Percentiles rank a stretch among this genome's conserved stretches.
Conservation (phyloP, 208 protist species). For the Trypanosoma platydactyli region DNA sequence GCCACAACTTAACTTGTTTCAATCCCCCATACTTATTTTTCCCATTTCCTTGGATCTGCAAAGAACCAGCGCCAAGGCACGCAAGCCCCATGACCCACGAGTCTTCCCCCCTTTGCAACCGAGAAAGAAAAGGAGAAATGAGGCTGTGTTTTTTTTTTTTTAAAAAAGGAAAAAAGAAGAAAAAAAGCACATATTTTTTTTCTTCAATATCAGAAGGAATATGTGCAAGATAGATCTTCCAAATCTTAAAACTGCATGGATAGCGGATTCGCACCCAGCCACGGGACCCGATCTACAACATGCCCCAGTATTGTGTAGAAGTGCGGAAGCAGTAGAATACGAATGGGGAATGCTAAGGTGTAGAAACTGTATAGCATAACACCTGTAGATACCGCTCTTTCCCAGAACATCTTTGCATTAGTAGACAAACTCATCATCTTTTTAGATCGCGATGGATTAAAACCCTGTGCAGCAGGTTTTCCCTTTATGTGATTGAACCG, state of each 20-base stretch:
- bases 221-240: not conserved
- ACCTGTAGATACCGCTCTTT: conserved; percentile 54
- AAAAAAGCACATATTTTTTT: too few relatives aligned
- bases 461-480: conserved; percentile 12
- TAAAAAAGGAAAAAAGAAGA: conserved; percentile 8
- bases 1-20: too few relatives aligned
- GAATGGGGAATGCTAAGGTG: conserved; percentile 78
- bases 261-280: conserved; percentile 41
- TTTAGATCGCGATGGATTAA: not conserved
- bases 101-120: too few relatives aligned
- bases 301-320: conserved; percentile 64
- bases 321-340: conserved; percentile 65
- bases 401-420: conserved; percentile 71
- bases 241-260: conserved; percentile 24
- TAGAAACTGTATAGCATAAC: conserved; percentile 63
- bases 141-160: conserved; percentile 25
- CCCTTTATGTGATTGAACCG: conserved; percentile 56
- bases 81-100: too few relatives aligned
- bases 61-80: too few relatives aligned
- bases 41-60: too few relatives aligned
- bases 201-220: too few relatives aligned
- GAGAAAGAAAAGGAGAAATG: conserved; percentile 10
- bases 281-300: conserved; percentile 70
- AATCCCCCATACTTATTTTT: too few relatives aligned
- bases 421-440: conserved; percentile 23